A percentile compares a stretch with the other conserved stretches of the same genome.
Evolutionary conservation across 768 basidiomycete species (phyloP).

Genomic region (Amanita pseudoporphyria): DNA sequence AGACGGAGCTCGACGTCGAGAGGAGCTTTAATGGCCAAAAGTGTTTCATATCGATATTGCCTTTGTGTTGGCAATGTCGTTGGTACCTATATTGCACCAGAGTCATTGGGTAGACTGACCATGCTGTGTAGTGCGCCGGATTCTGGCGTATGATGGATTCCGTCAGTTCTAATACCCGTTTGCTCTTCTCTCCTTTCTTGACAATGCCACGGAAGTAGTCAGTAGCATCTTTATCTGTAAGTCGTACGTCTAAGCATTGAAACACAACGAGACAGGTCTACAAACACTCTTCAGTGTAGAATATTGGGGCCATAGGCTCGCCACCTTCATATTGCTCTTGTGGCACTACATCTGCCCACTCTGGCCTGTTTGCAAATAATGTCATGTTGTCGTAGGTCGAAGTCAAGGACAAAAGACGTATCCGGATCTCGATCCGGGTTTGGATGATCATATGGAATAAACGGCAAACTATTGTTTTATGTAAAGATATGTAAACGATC

Average conservation of each 20-base stretch:
- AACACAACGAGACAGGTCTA: slow-evolving; percentile 12
- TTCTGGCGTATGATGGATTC: slow-evolving; percentile 85
- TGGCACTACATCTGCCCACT: slow-evolving; percentile 78
- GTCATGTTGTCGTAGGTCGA: slow-evolving; percentile 1
- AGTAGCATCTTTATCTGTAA: slow-evolving; percentile 83
- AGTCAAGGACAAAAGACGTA: not conserved
- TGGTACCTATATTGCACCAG: not conserved
- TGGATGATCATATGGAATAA: no score
- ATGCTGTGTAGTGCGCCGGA: slow-evolving; percentile 95
- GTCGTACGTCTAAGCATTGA: not conserved
- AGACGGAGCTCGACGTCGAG: slow-evolving; percentile 71
- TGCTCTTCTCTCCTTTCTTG: slow-evolving; percentile 66
- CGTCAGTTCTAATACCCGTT: slow-evolving; percentile 78
- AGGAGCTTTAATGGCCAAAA: slow-evolving; percentile 55
- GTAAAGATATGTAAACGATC: slow-evolving; percentile 4
- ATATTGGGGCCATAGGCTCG: slow-evolving; percentile 82
- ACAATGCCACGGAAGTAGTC: slow-evolving; percentile 86
- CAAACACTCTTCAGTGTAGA: slow-evolving; percentile 85
- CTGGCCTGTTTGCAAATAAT: slow-evolving; percentile 52
- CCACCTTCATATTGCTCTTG: slow-evolving; percentile 72
- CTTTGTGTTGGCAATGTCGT: slow-evolving; percentile 28
- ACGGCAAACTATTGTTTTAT: no score
- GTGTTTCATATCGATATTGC: slow-evolving; percentile 92
- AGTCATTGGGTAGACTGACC: slow-evolving; percentile 39
- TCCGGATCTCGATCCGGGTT: no score